Evolutionary conservation across 441 rosid genomes (phyloP), one percentile per base, ranked within the genome.

Genomic region (Adansonia grandidieri): DNA sequence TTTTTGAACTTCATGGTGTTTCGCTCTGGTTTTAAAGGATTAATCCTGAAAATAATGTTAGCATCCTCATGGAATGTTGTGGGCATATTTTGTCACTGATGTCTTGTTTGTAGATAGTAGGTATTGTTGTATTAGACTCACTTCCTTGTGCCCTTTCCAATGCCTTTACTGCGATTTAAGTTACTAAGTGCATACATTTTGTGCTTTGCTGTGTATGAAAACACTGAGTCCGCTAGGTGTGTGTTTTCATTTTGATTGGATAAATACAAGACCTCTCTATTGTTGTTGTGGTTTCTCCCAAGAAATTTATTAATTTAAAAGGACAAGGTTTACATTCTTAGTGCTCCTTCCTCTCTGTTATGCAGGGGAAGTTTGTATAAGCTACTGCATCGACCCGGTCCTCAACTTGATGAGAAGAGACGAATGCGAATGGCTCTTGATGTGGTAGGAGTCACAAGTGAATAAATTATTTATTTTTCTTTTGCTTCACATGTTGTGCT

Each of bases 361-460:
- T 83, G 78, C 87, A 96, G 99, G 90, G 99, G 99, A 71, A 94
- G 99, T 87, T 90, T 96, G 84, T 96, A 91, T 81, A 89, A 89
- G 82, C 82, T 96, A 80, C 87, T 96, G 77, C 99, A 96, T 82
- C 94, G 98, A 64, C 91, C 98, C 74, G 88, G 85, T 85, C 82
- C 81, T 81, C 92, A 78, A 64, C 89, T 96, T 66, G 97, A 94
- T 85, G 95, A 91, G 84, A 93, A 86, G 88, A 92, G 97, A 80
- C 91, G 98, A 79, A 84, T 93, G 93, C 88, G 89, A 71, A 94
- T 96, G 99, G 99, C 99, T 73, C 85, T 94, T 77, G 98, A 96
- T 87, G 98, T 94, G 93, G 99, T 94, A 93, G 78, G 80, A 54
- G 42, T 78, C 78, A 71, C 63, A 77, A 73, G 32, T n/a, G 42